Evolutionary conservation across 768 basidiomycete genomes (phyloP), one percentile per base, ranked within the genome.

Genomic region (Mycena albidolilacea): DNA sequence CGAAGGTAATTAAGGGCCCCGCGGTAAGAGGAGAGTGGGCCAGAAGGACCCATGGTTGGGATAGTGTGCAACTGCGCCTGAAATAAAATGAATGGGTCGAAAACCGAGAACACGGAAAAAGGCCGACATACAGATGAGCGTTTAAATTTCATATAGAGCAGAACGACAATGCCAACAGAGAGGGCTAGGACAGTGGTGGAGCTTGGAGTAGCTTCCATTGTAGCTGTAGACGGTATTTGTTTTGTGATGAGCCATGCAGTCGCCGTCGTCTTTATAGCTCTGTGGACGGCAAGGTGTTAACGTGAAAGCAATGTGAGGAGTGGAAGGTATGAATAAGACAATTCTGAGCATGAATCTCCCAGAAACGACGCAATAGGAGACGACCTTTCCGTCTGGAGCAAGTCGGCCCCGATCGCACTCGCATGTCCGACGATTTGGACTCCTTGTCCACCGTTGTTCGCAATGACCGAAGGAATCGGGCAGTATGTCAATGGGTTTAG

Each of bases 11-110:
- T 71, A 8, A 78, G 55, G 7, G 80, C 84, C 2, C 80, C 79
- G 7, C 78, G 37, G 61, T 81, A 84, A 0, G 84, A 84, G 5
- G 80, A 71, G 19, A 84, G 23, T 1, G 78, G 72, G 11, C 79
- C 81, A 21, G 81, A 78, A 4, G 76, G 78, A 12, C 84, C 83
- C 21, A 84, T 64, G 8, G 81, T 76, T 7, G 84, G 84, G 43
- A 85, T 81, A n/a, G 48, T 39, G 39, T n/a, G 19, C 44, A 59
- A 50, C 57, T 59, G 63, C 6, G 1, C 0, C 30, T 30, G 14
- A 55, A 37, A 30, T 44, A 6, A 66, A 46, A 38, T 15, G 30
- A 3, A 3, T 30, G 30, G 30, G 30, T 65, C 17, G 43, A 38
- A 19, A 65, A 30, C 52, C 11, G 39, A 39, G 23, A 10, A 11